Conservation (phyloP, 2,329 filamentous ascomycete species). For the Monilinia polystroma region DNA sequence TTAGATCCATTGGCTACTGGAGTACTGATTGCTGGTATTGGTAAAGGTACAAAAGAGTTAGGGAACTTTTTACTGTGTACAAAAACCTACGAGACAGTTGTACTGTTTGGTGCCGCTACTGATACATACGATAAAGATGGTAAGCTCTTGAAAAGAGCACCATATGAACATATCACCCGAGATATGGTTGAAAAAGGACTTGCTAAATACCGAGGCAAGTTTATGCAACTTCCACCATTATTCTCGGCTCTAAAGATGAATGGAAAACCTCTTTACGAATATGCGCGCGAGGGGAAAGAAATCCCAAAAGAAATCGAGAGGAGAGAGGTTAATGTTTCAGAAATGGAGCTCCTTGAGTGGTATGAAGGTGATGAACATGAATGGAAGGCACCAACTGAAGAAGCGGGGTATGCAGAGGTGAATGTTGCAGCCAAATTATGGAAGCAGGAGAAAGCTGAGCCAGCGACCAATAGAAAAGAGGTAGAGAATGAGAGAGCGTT, state of each 20-base stretch:
- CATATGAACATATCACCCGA: slow-evolving; percentile 78
- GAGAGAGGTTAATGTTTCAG: slow-evolving; percentile 72
- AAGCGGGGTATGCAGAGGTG: slow-evolving; percentile 74
- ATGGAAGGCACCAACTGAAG: slow-evolving; percentile 75
- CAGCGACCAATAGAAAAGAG: slow-evolving; percentile 20
- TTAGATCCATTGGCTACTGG: slow-evolving; percentile 92
- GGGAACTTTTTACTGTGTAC: slow-evolving; percentile 79
- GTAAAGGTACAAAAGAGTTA: slow-evolving; percentile 81
- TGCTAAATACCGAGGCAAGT: slow-evolving; percentile 72
- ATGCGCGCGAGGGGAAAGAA: slow-evolving; percentile 83
- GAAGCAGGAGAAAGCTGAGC: slow-evolving; percentile 54
- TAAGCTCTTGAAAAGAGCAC: slow-evolving; percentile 72
- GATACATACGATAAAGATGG: slow-evolving; percentile 89
- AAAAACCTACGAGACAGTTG: slow-evolving; percentile 87
- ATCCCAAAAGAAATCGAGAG: slow-evolving; percentile 83
- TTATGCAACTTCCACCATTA: slow-evolving; percentile 86
- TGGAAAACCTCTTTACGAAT: slow-evolving; percentile 93
- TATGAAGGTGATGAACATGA: slow-evolving; percentile 77
- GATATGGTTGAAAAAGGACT: slow-evolving; percentile 76
- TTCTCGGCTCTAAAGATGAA: slow-evolving; percentile 92
- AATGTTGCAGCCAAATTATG: slow-evolving; percentile 71
- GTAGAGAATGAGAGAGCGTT: slow-evolving; percentile 42
- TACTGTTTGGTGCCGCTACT: slow-evolving; percentile 88
- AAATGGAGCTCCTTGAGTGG: slow-evolving; percentile 82
- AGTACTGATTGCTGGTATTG: slow-evolving; percentile 84